Conservation (phyloP, 352 stramenopile species). For the Pythium chondricola region DNA sequence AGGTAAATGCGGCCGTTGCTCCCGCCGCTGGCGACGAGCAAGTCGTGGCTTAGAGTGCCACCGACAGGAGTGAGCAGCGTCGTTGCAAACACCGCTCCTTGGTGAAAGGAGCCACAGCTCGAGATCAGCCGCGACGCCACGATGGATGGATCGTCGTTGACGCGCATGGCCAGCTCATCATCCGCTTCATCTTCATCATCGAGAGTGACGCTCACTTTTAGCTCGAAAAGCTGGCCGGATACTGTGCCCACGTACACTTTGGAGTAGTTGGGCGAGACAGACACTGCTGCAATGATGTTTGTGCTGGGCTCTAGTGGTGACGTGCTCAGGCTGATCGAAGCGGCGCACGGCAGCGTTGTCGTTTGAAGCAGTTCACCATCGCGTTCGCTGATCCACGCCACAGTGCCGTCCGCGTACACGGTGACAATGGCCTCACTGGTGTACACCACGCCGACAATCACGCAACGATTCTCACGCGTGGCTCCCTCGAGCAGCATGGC, state of each 20-base stretch:
- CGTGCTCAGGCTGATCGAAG: neutral
- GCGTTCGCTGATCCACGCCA: conserved; percentile 43
- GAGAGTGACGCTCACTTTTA: conserved; percentile 41
- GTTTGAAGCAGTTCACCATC: conserved; percentile 39
- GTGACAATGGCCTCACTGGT: conserved; percentile 47
- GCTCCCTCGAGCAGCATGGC: conserved; percentile 23
- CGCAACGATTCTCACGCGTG: conserved; percentile 26
- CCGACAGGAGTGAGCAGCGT: conserved; percentile 50
- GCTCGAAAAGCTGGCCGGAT: conserved; percentile 52
- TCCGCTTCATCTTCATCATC: conserved; percentile 65
- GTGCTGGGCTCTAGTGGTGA: neutral
- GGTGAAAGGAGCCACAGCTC: conserved; percentile 44
- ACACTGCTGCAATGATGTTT: conserved; percentile 30
- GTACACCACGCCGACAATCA: conserved; percentile 41
- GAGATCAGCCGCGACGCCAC: conserved; percentile 28
- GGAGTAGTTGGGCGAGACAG: conserved; percentile 40
- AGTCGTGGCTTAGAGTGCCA: conserved; percentile 34
- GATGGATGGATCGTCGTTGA: conserved; percentile 7
- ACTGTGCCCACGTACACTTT: conserved; percentile 57
- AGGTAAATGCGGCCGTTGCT: conserved; percentile 36
- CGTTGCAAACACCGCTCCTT: conserved; percentile 35
- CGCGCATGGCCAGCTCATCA: neutral
- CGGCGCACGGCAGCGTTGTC: conserved; percentile 20
- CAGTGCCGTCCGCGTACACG: conserved; percentile 36
- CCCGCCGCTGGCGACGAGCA: conserved; percentile 48